Evolutionary conservation across 257 asterid species (phyloP), one percentile per base, ranked within the genome.

Genomic region (Nicotiana tabacum): DNA sequence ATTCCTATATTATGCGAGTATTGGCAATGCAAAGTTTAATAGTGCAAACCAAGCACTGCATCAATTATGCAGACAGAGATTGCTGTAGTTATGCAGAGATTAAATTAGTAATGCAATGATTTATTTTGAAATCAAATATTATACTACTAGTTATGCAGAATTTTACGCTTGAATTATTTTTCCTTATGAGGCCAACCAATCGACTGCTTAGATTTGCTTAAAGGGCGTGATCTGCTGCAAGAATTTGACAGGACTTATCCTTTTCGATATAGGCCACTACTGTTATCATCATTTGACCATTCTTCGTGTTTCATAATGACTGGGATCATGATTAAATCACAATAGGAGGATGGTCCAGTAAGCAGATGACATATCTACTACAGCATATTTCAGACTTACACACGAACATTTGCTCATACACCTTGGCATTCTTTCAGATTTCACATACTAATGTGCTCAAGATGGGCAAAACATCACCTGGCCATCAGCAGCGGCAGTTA

Each of bases 401-500:
- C 10, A 39, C 2, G 48, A 39, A 39, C 8, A 39, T 39, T 39
- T 39, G 48, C 48, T 39, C 48, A 39, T 39, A 39, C 48, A 39
- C 48, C 48, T 39, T 7, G 48, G 48, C 48, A 39, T 7, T 39
- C 48, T 7, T 39, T 7, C 48, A 39, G 48, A 39, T 74, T 15
- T 24, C 43, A 74, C 1, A 74, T 51, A 48, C 27, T 51, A 51
- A 13, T 48, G 43, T 0, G 37, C 4, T 27, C 51, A 27, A 9
- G 64, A 74, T 6, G 0, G 27, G 5, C 48, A 39, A 13, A 74
- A 74, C 39, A 56, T 83, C 48, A 92, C 98, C 98, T 92, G 97
- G 81, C 94, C 90, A 90, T 94, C 97, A 43, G 97, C 95, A 83
- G 94, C 67, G 78, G 95, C 85, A 68, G 97, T 86, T 65, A 94